A percentile compares a stretch with the other conserved stretches of the same genome.
phyloP scores from a whole-genome alignment of 495 filamentous ascomycete genomes.

The Trichoderma asperelloides region DNA sequence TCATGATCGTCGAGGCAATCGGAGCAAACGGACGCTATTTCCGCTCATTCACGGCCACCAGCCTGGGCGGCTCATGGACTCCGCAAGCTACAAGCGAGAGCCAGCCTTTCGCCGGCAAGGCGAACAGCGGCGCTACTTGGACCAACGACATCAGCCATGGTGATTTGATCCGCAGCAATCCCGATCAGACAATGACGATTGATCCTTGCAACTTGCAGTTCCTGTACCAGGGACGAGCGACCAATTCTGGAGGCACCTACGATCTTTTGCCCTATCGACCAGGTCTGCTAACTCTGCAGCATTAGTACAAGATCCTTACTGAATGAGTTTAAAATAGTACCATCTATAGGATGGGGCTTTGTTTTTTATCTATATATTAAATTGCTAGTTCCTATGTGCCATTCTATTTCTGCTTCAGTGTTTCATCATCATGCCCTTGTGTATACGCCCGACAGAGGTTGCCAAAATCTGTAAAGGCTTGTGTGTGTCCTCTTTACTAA shows the following conservation, averaged over 20 bases:
- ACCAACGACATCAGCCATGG: conserved; percentile 58
- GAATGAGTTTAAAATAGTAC: too few species aligned
- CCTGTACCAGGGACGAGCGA: conserved; percentile 46
- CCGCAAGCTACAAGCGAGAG: conserved; percentile 42
- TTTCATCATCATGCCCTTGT: too few species aligned
- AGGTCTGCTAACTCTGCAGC: conserved; percentile 41
- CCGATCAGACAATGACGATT: conserved; percentile 49
- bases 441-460: too few species aligned
- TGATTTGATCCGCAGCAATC: conserved; percentile 43
- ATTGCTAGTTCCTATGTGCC: too few species aligned
- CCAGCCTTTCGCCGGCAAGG: conserved; percentile 51
- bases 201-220: conserved; percentile 51
- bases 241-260: conserved; percentile 29
- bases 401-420: too few species aligned
- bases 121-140: conserved; percentile 53
- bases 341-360: too few species aligned
- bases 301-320: neutral
- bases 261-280: conserved; percentile 40
- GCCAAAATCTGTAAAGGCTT: too few species aligned
- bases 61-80: conserved; percentile 46
- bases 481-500: too few species aligned
- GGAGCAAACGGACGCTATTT: conserved; percentile 51
- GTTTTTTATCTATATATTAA: too few species aligned
- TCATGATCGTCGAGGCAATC: conserved; percentile 58
- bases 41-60: conserved; percentile 51